phyloP scores from a whole-genome alignment of 2,329 filamentous ascomycete species.

The Cladobotryum protrusum region DNA sequence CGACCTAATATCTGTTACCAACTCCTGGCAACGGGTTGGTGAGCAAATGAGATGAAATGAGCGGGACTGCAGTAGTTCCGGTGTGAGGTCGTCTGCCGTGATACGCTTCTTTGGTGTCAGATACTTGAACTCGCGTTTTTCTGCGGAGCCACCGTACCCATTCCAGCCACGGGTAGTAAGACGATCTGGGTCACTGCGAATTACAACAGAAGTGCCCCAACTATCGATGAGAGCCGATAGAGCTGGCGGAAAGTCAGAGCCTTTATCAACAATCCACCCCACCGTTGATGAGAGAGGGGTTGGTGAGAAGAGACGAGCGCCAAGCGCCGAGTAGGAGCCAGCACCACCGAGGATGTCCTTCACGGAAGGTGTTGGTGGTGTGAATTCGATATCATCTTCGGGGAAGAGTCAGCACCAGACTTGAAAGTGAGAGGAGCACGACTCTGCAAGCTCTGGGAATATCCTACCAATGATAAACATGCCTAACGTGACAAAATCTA shows the following conservation, averaged over 20 bases:
- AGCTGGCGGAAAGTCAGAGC: conserved; percentile 72
- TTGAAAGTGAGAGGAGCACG: conserved; percentile 3
- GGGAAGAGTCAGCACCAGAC: conserved; percentile 7
- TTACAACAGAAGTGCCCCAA: conserved; percentile 70
- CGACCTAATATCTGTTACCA: conserved; percentile 64
- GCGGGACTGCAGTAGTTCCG: conserved; percentile 60
- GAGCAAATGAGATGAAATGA: conserved; percentile 88
- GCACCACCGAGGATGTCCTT: conserved; percentile 81
- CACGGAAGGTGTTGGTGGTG: conserved; percentile 60
- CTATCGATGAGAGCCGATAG: conserved; percentile 58
- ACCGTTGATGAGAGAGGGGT: conserved; percentile 58
- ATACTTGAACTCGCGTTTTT: conserved; percentile 76
- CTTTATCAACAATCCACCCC: conserved; percentile 87
- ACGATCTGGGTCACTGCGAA: conserved; percentile 59
- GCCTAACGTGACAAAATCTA: conserved; percentile 64
- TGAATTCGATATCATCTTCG: conserved; percentile 85
- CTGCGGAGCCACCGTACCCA: conserved; percentile 66
- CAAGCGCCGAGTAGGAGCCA: conserved; percentile 78
- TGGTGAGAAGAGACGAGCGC: conserved; percentile 81
- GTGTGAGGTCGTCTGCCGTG: conserved; percentile 63
- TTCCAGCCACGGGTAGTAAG: conserved; percentile 91
- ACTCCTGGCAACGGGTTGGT: conserved; percentile 65
- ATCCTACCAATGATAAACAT: conserved; percentile 67
- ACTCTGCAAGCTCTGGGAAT: background rate
- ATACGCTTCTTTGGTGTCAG: conserved; percentile 79